Percentiles rank a stretch among this genome's conserved stretches.
These are phyloP conservation scores for Exidia glandulosa DNA, from an alignment of 768 basidiomycete species.

Conservation along the genomic window DNA sequence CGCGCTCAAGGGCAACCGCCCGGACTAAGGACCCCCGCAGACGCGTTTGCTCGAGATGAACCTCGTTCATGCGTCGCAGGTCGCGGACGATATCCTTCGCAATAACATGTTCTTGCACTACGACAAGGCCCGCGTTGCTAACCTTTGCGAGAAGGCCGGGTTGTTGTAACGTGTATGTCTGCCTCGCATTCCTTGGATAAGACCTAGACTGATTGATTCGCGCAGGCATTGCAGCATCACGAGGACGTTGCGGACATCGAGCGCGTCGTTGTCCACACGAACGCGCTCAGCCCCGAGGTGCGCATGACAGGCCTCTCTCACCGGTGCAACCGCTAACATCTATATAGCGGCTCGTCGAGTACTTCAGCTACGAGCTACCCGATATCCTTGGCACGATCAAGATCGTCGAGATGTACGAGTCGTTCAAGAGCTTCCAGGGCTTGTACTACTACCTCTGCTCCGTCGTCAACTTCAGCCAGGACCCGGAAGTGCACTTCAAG, in stretches of 20 bases:
- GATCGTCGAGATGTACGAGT: slow-evolving; percentile 96
- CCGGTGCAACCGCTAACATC: slow-evolving; percentile 2
- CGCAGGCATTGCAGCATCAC: slow-evolving; percentile 91
- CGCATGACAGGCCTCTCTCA: neutral
- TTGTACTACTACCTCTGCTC: slow-evolving; percentile 98
- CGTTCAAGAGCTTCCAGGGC: slow-evolving; percentile 95
- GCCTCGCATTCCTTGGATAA: neutral
- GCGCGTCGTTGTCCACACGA: slow-evolving; percentile 89
- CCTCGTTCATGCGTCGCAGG: slow-evolving; percentile 92
- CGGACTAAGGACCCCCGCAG: slow-evolving; percentile 91
- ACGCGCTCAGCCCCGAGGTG: slow-evolving; percentile 73
- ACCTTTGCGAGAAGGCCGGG: slow-evolving; percentile 97
- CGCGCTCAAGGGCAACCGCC: slow-evolving; percentile 95
- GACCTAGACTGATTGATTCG: slow-evolving; percentile 6
- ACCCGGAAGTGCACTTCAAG: slow-evolving; percentile 98
- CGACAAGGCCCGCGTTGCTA: slow-evolving; percentile 92
- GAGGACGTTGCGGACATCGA: slow-evolving; percentile 98
- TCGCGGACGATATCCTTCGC: slow-evolving; percentile 95
- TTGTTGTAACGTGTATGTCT: slow-evolving; percentile 73
- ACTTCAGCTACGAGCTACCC: slow-evolving; percentile 98
- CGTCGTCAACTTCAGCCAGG: slow-evolving; percentile 91
- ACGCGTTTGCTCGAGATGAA: slow-evolving; percentile 98
- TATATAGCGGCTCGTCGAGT: slow-evolving; percentile 83
- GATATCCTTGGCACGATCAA: slow-evolving; percentile 96
- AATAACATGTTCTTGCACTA: slow-evolving; percentile 99